Evolutionary conservation across 768 basidiomycete genomes (phyloP), one percentile per base, ranked within the genome.

Genomic region (Kwoniella bestiolae): DNA sequence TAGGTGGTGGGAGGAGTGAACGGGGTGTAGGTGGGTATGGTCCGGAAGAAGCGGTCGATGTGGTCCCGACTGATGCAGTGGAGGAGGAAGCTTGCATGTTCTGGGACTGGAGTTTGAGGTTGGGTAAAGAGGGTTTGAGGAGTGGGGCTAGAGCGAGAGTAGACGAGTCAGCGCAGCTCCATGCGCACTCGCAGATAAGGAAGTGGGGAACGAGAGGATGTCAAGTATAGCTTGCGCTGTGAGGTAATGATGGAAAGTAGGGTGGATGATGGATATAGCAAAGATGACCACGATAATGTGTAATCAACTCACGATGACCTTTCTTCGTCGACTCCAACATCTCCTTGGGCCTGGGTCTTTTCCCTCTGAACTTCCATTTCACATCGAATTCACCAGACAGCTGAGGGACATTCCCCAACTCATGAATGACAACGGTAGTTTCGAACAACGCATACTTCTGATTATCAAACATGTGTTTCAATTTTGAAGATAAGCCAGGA

Each of bases 401-500:
- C 49, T 73, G 74, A 5, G 76, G 76, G 2, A 77, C 74, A 60
- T 77, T 73, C 3, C 56, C 64, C 47, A 77, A 18, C 31, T 73
- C 72, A 50, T 77, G 69, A 23, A 77, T 68, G 12, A 60, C 46
- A 26, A 77, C 64, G 11, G 45, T 62, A 18, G 66, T 65, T 4
- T 65, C 56, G 49, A 77, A 77, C 14, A 60, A 26, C 16, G 73
- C 73, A 65, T 68, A 55, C 46, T 69, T 67, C 44, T 66, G 55
- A 21, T 60, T 44, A 44, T 75, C 72, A 25, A 77, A 68, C 57
- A 72, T 64, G 23, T 71, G 65, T 26, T 52, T 32, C 5, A 77
- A 32, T 45, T 65, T 66, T 12, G 60, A 35, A 8, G 53, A 41
- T 35, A 68, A 23, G 26, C 47, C 47, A 26, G 25, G 3, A 57